phyloP scores from a whole-genome alignment of 2,329 filamentous ascomycete genomes.

The Leptographium radiaticola region DNA sequence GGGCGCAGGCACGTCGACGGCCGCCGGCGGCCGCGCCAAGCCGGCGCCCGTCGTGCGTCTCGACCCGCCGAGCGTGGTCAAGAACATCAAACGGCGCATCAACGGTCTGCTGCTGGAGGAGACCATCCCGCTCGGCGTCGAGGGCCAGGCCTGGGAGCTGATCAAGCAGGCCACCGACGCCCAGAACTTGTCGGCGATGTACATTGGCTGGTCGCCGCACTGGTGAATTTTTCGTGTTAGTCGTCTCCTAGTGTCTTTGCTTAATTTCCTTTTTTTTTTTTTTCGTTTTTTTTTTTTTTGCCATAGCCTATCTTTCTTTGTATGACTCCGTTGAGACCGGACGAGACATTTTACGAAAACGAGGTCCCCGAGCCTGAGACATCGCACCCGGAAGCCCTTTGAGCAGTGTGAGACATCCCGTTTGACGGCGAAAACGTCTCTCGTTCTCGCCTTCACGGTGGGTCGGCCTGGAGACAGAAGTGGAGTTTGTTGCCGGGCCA shows the following conservation, averaged over 20 bases:
- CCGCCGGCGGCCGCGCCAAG: conserved; percentile 26
- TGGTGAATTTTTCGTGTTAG: conserved; percentile 22
- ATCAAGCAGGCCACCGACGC: conserved; percentile 76
- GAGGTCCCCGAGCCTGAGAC: too few relatives aligned
- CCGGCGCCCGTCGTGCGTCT: conserved; percentile 34
- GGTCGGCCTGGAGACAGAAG: too few relatives aligned
- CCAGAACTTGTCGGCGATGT: conserved; percentile 78
- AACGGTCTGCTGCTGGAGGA: conserved; percentile 73
- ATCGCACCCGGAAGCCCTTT: too few relatives aligned
- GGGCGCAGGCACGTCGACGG: conserved; percentile 15
- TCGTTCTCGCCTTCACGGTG: too few relatives aligned
- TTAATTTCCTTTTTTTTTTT: neutral
- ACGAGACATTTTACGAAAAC: too few relatives aligned
- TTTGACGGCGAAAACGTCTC: too few relatives aligned
- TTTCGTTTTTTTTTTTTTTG: neutral
- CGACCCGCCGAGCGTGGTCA: conserved; percentile 62
- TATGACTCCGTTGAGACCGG: too few relatives aligned
- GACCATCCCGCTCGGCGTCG: conserved; percentile 83
- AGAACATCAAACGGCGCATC: conserved; percentile 79
- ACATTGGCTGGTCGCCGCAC: conserved; percentile 79
- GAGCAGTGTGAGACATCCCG: too few relatives aligned
- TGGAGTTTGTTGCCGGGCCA: too few relatives aligned
- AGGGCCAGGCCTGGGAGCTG: conserved; percentile 93
- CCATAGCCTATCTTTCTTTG: neutral
- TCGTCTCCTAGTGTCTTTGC: neutral